Evolutionary conservation across 2,329 filamentous ascomycete species (phyloP).

Genomic region (Apiospora saccharicola): DNA sequence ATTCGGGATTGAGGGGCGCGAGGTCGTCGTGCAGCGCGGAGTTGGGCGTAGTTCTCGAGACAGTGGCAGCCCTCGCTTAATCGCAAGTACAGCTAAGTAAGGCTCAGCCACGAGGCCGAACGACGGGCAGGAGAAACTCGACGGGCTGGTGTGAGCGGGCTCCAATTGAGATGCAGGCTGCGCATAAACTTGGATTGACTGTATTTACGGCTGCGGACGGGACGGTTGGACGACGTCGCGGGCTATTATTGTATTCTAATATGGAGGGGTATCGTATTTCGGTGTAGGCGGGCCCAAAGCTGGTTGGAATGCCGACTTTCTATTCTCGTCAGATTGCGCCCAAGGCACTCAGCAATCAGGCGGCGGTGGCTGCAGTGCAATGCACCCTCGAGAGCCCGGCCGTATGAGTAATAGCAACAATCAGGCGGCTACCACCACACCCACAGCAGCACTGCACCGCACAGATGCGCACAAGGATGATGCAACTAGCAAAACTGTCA

Average conservation of each 20-base stretch:
- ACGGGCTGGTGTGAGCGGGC: not conserved
- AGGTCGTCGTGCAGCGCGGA: not conserved
- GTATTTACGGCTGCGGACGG: not conserved
- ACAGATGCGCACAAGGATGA: slow-evolving; percentile 19
- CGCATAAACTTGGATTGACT: not conserved
- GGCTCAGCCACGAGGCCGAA: not conserved
- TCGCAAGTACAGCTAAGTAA: not conserved
- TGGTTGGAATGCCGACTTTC: slow-evolving; percentile 11
- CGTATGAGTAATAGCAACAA: slow-evolving; percentile 1
- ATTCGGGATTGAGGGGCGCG: not conserved
- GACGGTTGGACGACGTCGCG: not conserved
- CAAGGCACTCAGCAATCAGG: slow-evolving; percentile 17
- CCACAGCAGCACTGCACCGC: not conserved
- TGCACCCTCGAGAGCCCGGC: not conserved
- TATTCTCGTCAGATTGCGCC: slow-evolving; percentile 20
- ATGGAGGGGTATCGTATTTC: slow-evolving; percentile 16
- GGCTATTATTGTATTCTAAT: slow-evolving; percentile 10
- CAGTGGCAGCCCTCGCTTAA: not conserved
- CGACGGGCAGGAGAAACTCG: not conserved
- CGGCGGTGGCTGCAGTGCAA: not conserved
- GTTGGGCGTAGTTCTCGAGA: slow-evolving; percentile 17
- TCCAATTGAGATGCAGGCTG: not conserved
- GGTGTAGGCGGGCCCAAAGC: not conserved
- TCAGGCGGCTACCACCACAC: slow-evolving; percentile 13
- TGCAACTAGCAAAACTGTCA: slow-evolving; percentile 11